Evolutionary conservation across 139 green algal genomes (phyloP).

Genomic region (Pedinophyceae sp.): DNA sequence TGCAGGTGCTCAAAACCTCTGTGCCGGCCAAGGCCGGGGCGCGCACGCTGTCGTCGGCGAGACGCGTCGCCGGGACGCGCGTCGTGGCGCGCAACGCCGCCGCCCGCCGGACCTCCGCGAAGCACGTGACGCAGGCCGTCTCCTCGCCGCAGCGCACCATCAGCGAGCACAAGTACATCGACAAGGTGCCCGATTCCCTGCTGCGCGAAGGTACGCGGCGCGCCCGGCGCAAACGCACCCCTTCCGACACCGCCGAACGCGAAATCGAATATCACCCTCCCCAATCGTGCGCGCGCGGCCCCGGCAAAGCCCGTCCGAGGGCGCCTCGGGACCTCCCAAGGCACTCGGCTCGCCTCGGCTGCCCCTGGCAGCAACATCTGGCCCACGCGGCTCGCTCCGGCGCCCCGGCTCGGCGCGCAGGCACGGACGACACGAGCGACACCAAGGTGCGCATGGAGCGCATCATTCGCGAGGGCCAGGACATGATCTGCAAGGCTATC

Average conservation of each 20-base stretch:
- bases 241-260: slow-evolving; percentile 37
- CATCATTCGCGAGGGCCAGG: slow-evolving; percentile 67
- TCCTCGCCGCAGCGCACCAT: no score
- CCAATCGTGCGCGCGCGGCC: background rate
- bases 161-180: slow-evolving; percentile 31
- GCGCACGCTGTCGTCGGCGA: no score
- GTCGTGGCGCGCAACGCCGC: no score
- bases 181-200: slow-evolving; percentile 21
- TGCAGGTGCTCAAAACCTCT: no score
- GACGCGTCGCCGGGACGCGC: no score
- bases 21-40: no score
- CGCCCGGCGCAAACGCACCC: no score
- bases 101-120: no score
- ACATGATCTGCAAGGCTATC: slow-evolving; percentile 77
- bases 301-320: background rate
- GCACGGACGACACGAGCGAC: slow-evolving; percentile 1
- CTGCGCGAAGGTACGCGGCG: no score
- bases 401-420: background rate
- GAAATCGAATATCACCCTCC: slow-evolving; percentile 20
- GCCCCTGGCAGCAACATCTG: background rate
- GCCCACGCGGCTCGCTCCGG: background rate
- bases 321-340: background rate
- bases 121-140: no score
- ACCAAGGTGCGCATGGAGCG: slow-evolving; percentile 72
- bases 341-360: background rate